Evolutionary conservation across 2,329 filamentous ascomycete genomes (phyloP), one percentile per base, ranked within the genome.

Genomic region (Botrytis byssoidea): DNA sequence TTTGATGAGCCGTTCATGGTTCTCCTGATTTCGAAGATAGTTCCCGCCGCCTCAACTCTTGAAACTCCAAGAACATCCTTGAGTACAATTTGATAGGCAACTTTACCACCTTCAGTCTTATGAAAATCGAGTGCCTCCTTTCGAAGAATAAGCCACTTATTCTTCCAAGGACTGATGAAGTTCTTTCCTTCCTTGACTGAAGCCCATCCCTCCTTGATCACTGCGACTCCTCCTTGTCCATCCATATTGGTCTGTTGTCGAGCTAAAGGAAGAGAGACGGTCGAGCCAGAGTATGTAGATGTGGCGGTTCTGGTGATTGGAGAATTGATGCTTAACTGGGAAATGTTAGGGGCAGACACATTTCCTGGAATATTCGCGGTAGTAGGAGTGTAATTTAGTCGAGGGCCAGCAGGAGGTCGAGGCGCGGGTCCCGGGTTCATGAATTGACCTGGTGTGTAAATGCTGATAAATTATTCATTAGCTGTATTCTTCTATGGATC

Each of bases 401-500:
- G 91, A 75, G 94, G 93, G 79, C 93, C 93, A 74, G 88, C 91
- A 32, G 95, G 96, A 75, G 96, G 95, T 80, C 93, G 92, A 77
- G 96, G 96, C 78, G 96, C 95, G 79, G 96, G 95, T 77, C 96
- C 94, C 76, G 96, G 94, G 83, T 98, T 98, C 93, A 98, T 97
- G 85, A 98, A 98, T 83, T 90, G 89, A 79, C 86, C 88, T 77
- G 85, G 85, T 60, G 87, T 84, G 81, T 90, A 91, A 79, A 87
- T 83, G 81, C 88, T 90, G 74, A 75, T 37, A 25, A 48, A 51
- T 73, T 32, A 64, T 76, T 55, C 42, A 29, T 63, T 48, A 67
- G 61, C n/a, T 61, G 60, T 57, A 46, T 42, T 70, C 60, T 35
- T 40, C 44, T 37, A 35, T 72, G 71, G 65, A 70, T 61, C 29